Evolutionary conservation across 768 basidiomycete genomes (phyloP).

Genomic region (Mycena crocata): DNA sequence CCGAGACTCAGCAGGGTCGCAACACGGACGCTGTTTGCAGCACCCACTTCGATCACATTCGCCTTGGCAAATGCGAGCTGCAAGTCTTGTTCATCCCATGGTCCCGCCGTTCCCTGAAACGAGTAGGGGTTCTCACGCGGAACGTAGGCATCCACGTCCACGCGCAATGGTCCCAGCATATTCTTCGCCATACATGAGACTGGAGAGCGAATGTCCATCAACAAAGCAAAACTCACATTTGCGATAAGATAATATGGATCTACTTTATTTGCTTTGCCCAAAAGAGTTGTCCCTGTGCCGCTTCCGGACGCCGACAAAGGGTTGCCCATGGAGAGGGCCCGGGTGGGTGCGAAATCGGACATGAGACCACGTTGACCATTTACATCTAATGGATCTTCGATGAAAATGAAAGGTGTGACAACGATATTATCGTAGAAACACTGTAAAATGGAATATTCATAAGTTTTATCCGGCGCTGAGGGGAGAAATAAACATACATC

Average conservation of each 20-base stretch:
- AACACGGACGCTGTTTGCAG: conserved; percentile 52
- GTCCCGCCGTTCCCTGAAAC: conserved; percentile 72
- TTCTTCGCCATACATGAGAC: conserved; percentile 54
- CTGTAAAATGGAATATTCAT: conserved; percentile 62
- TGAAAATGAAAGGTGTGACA: conserved; percentile 95
- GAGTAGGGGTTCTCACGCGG: conserved; percentile 73
- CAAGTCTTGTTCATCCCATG: conserved; percentile 76
- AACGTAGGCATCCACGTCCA: conserved; percentile 70
- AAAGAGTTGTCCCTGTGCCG: conserved; percentile 48
- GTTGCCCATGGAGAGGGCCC: conserved; percentile 53
- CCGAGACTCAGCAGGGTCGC: conserved; percentile 52
- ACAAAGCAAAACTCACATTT: conserved; percentile 60
- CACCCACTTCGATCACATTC: conserved; percentile 65
- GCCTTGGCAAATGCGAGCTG: conserved; percentile 74
- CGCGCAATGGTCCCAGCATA: conserved; percentile 74
- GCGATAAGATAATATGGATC: conserved; percentile 95
- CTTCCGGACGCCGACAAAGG: conserved; percentile 34
- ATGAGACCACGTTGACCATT: conserved; percentile 65
- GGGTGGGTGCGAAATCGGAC: conserved; percentile 52
- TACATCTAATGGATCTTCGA: conserved; percentile 88
- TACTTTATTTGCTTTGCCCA: conserved; percentile 75
- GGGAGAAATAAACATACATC: conserved; percentile 63
- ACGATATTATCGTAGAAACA: conserved; percentile 97
- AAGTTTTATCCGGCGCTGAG: conserved; percentile 7
- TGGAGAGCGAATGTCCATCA: background rate